These are phyloP conservation scores for Petunia secreta DNA, from an alignment of 257 asterid species.

Conservation along the genomic window DNA sequence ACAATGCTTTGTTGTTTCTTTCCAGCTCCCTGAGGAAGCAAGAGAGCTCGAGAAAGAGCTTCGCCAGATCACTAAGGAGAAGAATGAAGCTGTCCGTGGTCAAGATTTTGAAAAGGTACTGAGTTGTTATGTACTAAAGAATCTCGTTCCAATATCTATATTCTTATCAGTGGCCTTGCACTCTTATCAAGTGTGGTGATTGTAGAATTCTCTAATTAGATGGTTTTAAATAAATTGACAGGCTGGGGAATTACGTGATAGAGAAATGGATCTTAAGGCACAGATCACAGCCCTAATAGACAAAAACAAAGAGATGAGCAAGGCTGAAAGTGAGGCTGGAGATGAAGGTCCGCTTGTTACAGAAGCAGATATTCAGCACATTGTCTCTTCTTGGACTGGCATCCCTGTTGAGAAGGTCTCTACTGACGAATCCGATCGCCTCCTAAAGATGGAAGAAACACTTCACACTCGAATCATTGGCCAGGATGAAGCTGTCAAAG, in stretches of 20 bases:
- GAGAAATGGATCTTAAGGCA: constrained; percentile 95
- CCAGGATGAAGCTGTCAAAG: constrained; percentile 69
- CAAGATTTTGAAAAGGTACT: constrained; percentile 95
- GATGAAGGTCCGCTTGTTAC: constrained; percentile 86
- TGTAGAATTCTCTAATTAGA: not conserved
- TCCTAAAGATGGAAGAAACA: constrained; percentile 94
- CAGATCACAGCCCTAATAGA: constrained; percentile 81
- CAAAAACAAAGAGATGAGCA: constrained; percentile 92
- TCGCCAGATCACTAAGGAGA: constrained; percentile 93
- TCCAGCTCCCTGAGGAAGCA: constrained; percentile 99
- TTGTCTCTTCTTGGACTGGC: constrained; percentile 96
- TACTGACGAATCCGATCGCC: constrained; percentile 87
- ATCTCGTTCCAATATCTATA: not conserved
- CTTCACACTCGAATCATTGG: constrained; percentile 65
- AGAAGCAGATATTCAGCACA: constrained; percentile 93
- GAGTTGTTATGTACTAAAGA: constrained; percentile 14
- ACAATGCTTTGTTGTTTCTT: constrained; percentile 23
- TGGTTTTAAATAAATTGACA: constrained; percentile 33
- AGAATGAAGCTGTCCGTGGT: constrained; percentile 92
- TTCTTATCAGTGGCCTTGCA: not conserved
- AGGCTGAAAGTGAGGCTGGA: constrained; percentile 88
- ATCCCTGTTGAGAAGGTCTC: constrained; percentile 97
- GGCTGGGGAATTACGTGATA: constrained; percentile 97
- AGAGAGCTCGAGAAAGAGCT: constrained; percentile 96
- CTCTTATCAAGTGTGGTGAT: constrained; percentile 8